phyloP scores from a whole-genome alignment of 208 protist species.

The Acanthamoeba royreba region DNA sequence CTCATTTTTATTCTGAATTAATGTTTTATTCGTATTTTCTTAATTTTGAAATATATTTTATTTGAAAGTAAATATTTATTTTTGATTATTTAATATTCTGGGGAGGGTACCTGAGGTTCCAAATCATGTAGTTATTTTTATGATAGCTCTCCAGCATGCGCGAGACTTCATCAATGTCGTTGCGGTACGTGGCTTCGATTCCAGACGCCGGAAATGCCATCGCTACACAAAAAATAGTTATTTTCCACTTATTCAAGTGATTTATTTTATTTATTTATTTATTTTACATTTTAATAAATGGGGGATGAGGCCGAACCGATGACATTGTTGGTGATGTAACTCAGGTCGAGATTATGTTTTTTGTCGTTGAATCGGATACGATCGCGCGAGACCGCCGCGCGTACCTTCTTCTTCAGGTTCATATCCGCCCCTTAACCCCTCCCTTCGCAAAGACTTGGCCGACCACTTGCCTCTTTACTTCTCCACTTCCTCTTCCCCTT shows the following conservation, averaged over 20 bases:
- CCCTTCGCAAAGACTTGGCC: no score
- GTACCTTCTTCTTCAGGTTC: constrained; percentile 55
- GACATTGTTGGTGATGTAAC: constrained; percentile 70
- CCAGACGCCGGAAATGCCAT: constrained; percentile 60
- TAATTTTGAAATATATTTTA: no score
- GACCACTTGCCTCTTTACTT: no score
- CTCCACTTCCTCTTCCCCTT: no score
- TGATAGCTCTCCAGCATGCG: constrained; percentile 59
- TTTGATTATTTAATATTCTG: no score
- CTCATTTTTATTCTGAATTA: no score
- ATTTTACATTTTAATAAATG: background rate
- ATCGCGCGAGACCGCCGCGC: constrained; percentile 60
- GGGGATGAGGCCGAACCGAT: constrained; percentile 46
- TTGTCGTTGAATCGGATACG: constrained; percentile 61
- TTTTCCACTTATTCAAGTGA: no score
- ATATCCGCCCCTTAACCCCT: background rate
- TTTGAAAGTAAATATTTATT: no score
- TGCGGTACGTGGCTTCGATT: constrained; percentile 55
- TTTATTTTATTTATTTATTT: background rate
- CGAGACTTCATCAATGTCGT: constrained; percentile 62
- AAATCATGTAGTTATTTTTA: constrained; percentile 69
- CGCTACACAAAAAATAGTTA: constrained; percentile 13
- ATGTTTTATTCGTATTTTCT: no score
- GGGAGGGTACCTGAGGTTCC: constrained; percentile 33
- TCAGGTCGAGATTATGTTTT: constrained; percentile 68